Evolutionary conservation across 1,139 yeast genomes (phyloP), one percentile per base, ranked within the genome.

Genomic region (Candida tropicalis): DNA sequence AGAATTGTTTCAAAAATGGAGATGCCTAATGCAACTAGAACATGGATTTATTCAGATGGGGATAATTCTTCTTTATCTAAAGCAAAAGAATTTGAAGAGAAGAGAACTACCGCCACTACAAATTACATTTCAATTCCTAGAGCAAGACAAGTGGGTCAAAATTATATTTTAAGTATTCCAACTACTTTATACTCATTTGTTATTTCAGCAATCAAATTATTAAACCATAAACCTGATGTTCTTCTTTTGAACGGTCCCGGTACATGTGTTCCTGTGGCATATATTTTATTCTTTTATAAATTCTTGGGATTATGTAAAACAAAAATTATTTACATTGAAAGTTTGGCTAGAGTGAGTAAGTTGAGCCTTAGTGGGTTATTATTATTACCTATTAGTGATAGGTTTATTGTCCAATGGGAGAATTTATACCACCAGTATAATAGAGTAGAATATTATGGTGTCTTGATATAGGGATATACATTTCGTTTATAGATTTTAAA

Each of bases 351-450:
- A 38, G 97, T 91, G 3, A 71, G 74, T 42, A 68, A 70, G 12
- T 72, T 93, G 45, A 90, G 97, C 58, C 65, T 90, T 28, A 82
- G 93, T 18, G 99, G 98, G 0, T 61, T 66, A 40, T 63, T 91
- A 23, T 61, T 90, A 8, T 67, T 85, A 43, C 90, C 90, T 3
- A 68, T 91, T 2, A 70, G 84, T 2, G 87, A 90, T 57, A 68
- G 93, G 23, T 85, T 93, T 48, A 58, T 93, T 1, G 98, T 93
- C 6, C 99, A 93, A 60, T 93, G 99, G 99, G 81, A 80, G n/a
- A 72, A 73, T 35, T 68, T 93, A 42, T 73, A 75, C 15, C 53
- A 58, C 20, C 60, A 62, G 42, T 82, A 83, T 55, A 80, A 79
- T 27, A 65, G 87, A 43, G 79, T 90, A 1, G 95, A 87, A 57